Evolutionary conservation across 169 alveolate genomes (phyloP).

Genomic region (Eimeria acervulina): DNA sequence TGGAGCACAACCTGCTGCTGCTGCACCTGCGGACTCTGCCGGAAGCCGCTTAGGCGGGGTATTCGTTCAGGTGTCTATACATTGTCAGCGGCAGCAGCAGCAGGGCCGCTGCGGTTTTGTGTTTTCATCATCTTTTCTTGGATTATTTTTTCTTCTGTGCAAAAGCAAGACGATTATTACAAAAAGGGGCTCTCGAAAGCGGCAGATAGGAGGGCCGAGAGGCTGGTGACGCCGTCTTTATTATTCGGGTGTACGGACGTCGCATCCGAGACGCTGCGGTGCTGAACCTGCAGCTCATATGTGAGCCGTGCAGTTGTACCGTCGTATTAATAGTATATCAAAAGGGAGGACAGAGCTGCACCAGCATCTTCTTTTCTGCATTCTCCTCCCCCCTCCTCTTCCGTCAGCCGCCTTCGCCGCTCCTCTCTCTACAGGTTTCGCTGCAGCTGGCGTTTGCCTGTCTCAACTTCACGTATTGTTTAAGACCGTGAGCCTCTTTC

Average conservation of each 20-base stretch:
- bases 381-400: neutral
- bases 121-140: neutral
- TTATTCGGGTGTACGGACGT: constrained; percentile 26
- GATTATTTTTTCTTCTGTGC: constrained; percentile 4
- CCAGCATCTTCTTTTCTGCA: constrained; percentile 13
- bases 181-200: neutral
- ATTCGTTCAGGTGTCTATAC: constrained; percentile 14
- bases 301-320: neutral
- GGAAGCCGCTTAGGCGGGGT: constrained; percentile 37
- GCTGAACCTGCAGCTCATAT: neutral
- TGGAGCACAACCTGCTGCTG: neutral
- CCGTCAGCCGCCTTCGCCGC: neutral
- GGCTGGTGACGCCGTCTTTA: neutral
- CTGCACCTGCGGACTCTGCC: constrained; percentile 1
- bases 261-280: constrained; percentile 20
- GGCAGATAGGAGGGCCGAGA: neutral
- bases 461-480: neutral
- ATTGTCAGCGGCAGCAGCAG: neutral
- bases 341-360: neutral
- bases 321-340: neutral
- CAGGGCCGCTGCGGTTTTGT: too few relatives aligned
- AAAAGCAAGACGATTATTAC: neutral
- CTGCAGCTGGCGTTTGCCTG: neutral
- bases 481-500: constrained; percentile 2
- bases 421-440: neutral